Conservation (phyloP, 1,284 basidiomycete genomes). For the Mrakiaceae sp. region DNA sequence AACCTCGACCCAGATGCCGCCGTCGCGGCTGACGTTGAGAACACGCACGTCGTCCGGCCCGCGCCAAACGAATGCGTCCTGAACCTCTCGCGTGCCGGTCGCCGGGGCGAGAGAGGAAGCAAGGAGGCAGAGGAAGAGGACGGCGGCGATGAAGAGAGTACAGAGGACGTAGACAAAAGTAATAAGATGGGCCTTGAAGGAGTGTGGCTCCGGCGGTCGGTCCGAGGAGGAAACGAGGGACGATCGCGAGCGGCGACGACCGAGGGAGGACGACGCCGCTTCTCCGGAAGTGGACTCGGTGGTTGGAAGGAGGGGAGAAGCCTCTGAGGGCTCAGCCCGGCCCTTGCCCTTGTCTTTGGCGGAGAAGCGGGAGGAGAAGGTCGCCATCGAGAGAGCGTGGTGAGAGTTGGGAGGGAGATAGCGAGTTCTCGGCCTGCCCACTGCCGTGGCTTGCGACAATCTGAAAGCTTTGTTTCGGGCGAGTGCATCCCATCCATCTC, state of each 20-base stretch:
- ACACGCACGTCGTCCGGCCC: constrained; percentile 25
- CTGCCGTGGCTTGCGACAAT: too few species aligned
- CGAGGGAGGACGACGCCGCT: too few species aligned
- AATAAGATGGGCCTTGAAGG: constrained; percentile 14
- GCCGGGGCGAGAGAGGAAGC: constrained; percentile 27
- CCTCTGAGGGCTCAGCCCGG: neutral
- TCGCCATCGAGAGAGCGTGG: too few species aligned
- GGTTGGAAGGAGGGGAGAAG: neutral
- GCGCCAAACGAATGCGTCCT: constrained; percentile 25
- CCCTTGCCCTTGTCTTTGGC: neutral
- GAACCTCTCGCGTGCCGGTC: constrained; percentile 18
- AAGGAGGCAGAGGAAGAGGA: constrained; percentile 26
- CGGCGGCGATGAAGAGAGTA: constrained; percentile 22
- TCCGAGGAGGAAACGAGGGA: neutral
- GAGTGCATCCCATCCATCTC: too few species aligned
- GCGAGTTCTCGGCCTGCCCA: too few species aligned
- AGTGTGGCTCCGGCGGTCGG: neutral
- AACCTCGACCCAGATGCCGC: constrained; percentile 29
- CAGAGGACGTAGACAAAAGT: constrained; percentile 20
- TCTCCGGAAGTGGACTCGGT: too few species aligned
- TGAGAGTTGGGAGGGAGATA: too few species aligned
- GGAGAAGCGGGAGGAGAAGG: too few species aligned
- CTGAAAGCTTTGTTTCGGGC: too few species aligned
- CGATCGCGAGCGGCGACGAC: neutral
- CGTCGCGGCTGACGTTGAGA: constrained; percentile 27